Percentiles rank a stretch among this genome's conserved stretches.
Evolutionary conservation across 2,329 filamentous ascomycete genomes (phyloP).

Genomic region (Cercospora sp.): DNA sequence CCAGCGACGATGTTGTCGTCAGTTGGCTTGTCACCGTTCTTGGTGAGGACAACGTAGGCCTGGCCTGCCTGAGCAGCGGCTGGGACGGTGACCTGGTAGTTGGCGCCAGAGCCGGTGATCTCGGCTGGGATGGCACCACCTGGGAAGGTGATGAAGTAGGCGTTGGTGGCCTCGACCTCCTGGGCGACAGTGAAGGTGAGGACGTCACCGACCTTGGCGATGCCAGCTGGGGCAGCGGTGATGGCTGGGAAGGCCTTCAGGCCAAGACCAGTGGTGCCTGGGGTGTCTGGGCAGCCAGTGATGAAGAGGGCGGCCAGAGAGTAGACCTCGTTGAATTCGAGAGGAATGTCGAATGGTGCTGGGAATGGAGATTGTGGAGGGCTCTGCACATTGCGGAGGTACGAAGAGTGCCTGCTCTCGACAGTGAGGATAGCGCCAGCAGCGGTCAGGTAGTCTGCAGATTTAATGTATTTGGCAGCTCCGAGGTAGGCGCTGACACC

Average conservation of each 20-base stretch:
- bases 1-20: conserved; percentile 37
- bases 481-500: conserved; percentile 63
- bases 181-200: conserved; percentile 28
- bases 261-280: conserved; percentile 36
- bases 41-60: conserved; percentile 33
- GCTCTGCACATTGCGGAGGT: conserved; percentile 47
- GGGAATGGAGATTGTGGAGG: conserved; percentile 52
- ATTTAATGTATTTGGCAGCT: conserved; percentile 59
- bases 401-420: conserved; percentile 64
- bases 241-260: conserved; percentile 44
- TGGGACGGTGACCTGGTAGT: conserved; percentile 26
- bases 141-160: conserved; percentile 32
- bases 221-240: conserved; percentile 19
- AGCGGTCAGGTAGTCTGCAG: conserved; percentile 59
- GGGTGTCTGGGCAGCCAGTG: conserved; percentile 54
- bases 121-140: conserved; percentile 27
- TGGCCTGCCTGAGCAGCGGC: conserved; percentile 30
- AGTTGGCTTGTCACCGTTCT: conserved; percentile 21
- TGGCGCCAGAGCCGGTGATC: conserved; percentile 24
- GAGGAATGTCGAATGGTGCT: conserved; percentile 61
- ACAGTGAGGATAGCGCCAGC: conserved; percentile 65
- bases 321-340: conserved; percentile 61
- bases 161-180: conserved; percentile 26
- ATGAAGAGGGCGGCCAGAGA: conserved; percentile 66
- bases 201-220: conserved; percentile 26